These are phyloP conservation scores for Fagopyrum esculentum DNA, from an alignment of 148 eudicot species.

Conservation along the genomic window DNA sequence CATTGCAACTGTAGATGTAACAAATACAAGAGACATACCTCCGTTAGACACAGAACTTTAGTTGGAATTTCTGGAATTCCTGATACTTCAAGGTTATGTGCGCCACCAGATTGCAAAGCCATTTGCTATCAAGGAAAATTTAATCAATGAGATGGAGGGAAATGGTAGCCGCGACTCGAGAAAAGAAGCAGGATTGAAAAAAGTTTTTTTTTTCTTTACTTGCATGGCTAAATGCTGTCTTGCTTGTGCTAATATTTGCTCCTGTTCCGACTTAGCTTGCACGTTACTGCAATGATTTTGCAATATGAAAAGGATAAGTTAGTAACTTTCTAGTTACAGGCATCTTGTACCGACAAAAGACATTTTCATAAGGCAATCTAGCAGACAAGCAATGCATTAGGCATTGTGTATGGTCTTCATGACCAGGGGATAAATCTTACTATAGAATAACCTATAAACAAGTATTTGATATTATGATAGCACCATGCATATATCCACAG, in stretches of 20 bases:
- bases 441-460: too few species aligned
- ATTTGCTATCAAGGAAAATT: constrained; percentile 34
- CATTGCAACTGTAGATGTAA: not conserved
- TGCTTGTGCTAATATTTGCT: constrained; percentile 67
- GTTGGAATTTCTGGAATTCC: constrained; percentile 48
- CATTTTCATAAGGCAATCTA: not conserved
- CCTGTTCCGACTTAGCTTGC: constrained; percentile 71
- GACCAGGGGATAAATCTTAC: too few species aligned
- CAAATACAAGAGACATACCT: constrained; percentile 33
- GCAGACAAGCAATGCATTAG: not conserved
- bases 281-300: constrained; percentile 36
- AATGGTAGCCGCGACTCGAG: not conserved
- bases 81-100: constrained; percentile 32
- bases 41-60: constrained; percentile 74
- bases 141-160: not conserved
- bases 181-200: not conserved
- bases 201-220: constrained; percentile 30
- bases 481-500: not conserved
- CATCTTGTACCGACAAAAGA: too few species aligned
- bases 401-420: not conserved
- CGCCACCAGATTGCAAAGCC: constrained; percentile 51
- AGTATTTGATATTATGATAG: too few species aligned
- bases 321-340: too few species aligned
- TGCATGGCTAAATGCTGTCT: constrained; percentile 85
- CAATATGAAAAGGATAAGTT: constrained; percentile 9